Percentiles rank a stretch among this genome's conserved stretches.
Evolutionary conservation across 169 alveolate genomes (phyloP).

Genomic region (Cryptosporidium ryanae): DNA sequence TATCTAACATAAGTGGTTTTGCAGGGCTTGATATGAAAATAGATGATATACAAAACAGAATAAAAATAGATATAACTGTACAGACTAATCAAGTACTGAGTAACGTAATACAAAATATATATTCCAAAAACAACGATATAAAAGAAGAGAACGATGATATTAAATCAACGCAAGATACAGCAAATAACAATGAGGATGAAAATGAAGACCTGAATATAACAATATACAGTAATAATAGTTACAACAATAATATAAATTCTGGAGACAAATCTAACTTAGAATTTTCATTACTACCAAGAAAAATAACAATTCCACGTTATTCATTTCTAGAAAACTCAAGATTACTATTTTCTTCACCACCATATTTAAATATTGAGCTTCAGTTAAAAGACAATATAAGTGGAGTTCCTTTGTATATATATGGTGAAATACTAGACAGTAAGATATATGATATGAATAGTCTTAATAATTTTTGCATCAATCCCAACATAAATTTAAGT

Average conservation of each 20-base stretch:
- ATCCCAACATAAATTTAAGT: not conserved
- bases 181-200: not conserved
- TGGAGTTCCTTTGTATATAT: conserved; percentile 40
- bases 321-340: too few relatives aligned
- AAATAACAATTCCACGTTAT: not conserved
- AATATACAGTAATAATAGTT: not conserved
- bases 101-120: not conserved
- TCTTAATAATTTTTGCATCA: too few relatives aligned
- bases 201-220: not conserved
- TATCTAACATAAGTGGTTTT: conserved; percentile 47
- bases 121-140: not conserved
- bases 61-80: conserved; percentile 20
- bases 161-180: not conserved
- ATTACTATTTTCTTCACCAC: not conserved
- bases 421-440: conserved; percentile 15
- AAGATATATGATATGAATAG: too few relatives aligned
- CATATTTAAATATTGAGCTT: conserved; percentile 35
- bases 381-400: conserved; percentile 29
- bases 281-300: not conserved
- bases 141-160: not conserved
- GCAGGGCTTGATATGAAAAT: conserved; percentile 54
- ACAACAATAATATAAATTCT: not conserved
- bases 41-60: not conserved
- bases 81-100: conserved; percentile 7
- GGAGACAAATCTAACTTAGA: not conserved